A percentile compares a stretch with the other conserved stretches of the same genome.
These are phyloP conservation scores for Spathaspora hagerdaliae DNA, from an alignment of 805 yeast genomes.

Conservation along the genomic window DNA sequence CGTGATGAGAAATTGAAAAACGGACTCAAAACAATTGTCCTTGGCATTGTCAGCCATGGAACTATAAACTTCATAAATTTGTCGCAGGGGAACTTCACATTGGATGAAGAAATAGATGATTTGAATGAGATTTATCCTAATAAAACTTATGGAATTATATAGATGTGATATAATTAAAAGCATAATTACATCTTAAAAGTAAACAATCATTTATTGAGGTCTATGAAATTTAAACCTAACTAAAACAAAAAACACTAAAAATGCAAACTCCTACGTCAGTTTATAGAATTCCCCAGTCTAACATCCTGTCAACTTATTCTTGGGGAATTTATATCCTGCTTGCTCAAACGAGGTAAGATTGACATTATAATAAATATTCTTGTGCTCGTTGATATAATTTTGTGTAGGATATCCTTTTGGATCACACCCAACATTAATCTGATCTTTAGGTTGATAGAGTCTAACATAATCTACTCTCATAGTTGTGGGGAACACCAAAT, in stretches of 20 bases:
- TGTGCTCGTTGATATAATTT: conserved; percentile 70
- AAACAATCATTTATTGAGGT: too few relatives aligned
- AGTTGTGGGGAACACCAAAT: conserved; percentile 67
- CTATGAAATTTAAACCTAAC: too few relatives aligned
- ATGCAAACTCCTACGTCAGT: too few relatives aligned
- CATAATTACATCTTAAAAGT: too few relatives aligned
- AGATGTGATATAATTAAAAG: background rate
- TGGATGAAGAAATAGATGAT: conserved; percentile 9
- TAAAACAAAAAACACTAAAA: too few relatives aligned
- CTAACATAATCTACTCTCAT: conserved; percentile 77
- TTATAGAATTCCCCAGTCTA: too few relatives aligned
- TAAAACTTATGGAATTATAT: conserved; percentile 16
- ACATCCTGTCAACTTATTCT: too few relatives aligned
- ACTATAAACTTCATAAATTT: conserved; percentile 61
- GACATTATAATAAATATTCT: conserved; percentile 57
- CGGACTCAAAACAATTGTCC: conserved; percentile 51
- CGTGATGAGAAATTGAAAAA: conserved; percentile 43
- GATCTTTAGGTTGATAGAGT: conserved; percentile 61
- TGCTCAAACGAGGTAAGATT: conserved; percentile 68
- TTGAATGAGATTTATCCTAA: conserved; percentile 14
- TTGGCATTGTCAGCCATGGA: conserved; percentile 77
- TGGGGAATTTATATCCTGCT: conserved; percentile 60
- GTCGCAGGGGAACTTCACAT: conserved; percentile 47
- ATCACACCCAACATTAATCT: conserved; percentile 66
- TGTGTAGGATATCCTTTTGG: conserved; percentile 77